Evolutionary conservation across 495 filamentous ascomycete genomes (phyloP).

Genomic region (Penicillium soppii): DNA sequence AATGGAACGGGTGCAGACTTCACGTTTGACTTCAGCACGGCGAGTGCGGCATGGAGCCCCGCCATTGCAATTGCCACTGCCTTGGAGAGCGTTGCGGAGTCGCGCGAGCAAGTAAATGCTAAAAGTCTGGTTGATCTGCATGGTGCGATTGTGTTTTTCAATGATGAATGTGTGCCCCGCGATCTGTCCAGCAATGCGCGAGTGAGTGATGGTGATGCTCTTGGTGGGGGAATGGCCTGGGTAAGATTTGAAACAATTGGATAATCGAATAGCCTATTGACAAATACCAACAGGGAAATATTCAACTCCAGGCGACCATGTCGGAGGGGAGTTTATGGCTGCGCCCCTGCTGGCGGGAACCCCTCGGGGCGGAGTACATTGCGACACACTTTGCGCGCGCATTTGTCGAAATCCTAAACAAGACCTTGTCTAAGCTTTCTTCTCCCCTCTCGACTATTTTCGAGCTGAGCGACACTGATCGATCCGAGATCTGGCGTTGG

Average conservation of each 20-base stretch:
- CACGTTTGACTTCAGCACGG: conserved; percentile 4
- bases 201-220: conserved; percentile 13
- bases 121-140: background rate
- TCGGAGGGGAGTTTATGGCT: conserved; percentile 8
- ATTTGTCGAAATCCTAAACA: conserved; percentile 3
- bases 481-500: conserved; percentile 7
- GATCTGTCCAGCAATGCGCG: conserved; percentile 8
- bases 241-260: background rate
- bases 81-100: background rate
- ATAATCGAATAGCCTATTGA: background rate
- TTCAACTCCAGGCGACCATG: conserved; percentile 10
- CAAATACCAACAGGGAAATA: conserved; percentile 4
- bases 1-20: conserved; percentile 5
- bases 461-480: background rate
- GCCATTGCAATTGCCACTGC: background rate
- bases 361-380: conserved; percentile 9
- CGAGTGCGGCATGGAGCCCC: background rate
- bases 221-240: conserved; percentile 11
- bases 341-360: conserved; percentile 10
- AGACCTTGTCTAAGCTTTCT: background rate
- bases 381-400: conserved; percentile 10
- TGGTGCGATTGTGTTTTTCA: conserved; percentile 5
- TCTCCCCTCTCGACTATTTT: background rate
- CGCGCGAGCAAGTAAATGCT: conserved; percentile 1
- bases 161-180: conserved; percentile 6